Evolutionary conservation across 129 eudicot genomes (phyloP).

Genomic region (Apium graveolens): DNA sequence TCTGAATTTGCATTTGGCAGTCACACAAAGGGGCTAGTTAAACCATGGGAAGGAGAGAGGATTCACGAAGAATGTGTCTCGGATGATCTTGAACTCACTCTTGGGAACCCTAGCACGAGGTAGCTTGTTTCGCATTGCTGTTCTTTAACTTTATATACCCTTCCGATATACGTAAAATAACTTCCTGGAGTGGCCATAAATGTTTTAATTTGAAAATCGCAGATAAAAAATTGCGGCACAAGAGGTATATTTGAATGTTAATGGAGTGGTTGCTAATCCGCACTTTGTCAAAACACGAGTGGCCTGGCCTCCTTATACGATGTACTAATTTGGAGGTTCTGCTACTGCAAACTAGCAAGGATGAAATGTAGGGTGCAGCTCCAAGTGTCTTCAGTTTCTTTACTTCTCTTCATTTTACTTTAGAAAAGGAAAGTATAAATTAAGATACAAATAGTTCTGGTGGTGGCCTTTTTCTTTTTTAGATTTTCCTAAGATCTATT

Average conservation of each 20-base stretch:
- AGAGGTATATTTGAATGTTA: neutral
- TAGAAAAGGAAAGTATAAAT: constrained; percentile 12
- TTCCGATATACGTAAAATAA: neutral
- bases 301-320: neutral
- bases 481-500: neutral
- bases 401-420: neutral
- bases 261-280: constrained; percentile 7
- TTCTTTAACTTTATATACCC: neutral
- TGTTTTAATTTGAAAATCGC: neutral
- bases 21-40: constrained; percentile 46
- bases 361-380: constrained; percentile 4
- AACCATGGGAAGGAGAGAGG: constrained; percentile 96
- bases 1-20: constrained; percentile 93
- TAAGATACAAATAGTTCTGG: constrained; percentile 23
- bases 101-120: constrained; percentile 80
- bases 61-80: constrained; percentile 88
- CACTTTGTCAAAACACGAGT: constrained; percentile 7
- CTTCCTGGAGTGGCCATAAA: neutral
- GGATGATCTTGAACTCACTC: constrained; percentile 92
- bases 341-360: constrained; percentile 8
- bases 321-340: constrained; percentile 1
- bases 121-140: constrained; percentile 9
- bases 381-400: neutral
- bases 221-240: constrained; percentile 9
- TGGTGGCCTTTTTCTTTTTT: constrained; percentile 6